Base-by-base conservation (phyloP, 2,329 filamentous ascomycete species). In the Fusarium multiceps region DNA sequence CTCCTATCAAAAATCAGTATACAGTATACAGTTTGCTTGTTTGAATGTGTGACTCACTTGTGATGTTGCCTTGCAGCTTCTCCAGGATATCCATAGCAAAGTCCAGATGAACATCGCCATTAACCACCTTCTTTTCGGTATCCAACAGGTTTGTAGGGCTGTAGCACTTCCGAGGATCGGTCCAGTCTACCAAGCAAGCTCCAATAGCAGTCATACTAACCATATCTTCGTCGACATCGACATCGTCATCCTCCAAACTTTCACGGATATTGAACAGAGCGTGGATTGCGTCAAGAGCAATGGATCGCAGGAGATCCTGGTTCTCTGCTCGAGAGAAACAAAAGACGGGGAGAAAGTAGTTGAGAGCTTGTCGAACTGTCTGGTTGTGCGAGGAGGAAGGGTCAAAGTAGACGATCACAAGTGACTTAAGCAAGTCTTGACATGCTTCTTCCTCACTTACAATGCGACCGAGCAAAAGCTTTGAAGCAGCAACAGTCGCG, bases 261-360 rank as follows among this genome's bases (percentile, higher is more conserved):
- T 93, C 92, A 13, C 91, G 87, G 12, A 93, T 84, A 63, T 91
- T 91, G 75, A 92, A 87, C 10, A 97, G 86, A 14, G 90, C 88
- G 68, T 93, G 90, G 12, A 98, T 82, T 0, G 93, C 89, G 27
- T 91, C 88, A 4, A 95, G 87, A 0, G 92, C 88, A 21, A 98
- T 87, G 20, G 84, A 82, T 9, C 89, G 88, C 92, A 98, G 94
- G 34, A 93, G 86, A 28, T 91, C 87, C 68, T 96, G 94, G 75
- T 98, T 97, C 68, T 93, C 91, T 6, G 90, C 80, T 5, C 93
- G 88, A 10, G 92, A 94, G 80, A 95, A 97, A 79, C 93, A 96
- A 82, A 97, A 98, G 0, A 98, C 94, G 0, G 95, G 95, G 37
- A 98, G 83, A 85, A 98, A 98, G 80, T 98, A 98, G 71, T 93